These are phyloP conservation scores for Cruciata laevipes DNA, from an alignment of 257 asterid genomes.

Conservation along the genomic window DNA sequence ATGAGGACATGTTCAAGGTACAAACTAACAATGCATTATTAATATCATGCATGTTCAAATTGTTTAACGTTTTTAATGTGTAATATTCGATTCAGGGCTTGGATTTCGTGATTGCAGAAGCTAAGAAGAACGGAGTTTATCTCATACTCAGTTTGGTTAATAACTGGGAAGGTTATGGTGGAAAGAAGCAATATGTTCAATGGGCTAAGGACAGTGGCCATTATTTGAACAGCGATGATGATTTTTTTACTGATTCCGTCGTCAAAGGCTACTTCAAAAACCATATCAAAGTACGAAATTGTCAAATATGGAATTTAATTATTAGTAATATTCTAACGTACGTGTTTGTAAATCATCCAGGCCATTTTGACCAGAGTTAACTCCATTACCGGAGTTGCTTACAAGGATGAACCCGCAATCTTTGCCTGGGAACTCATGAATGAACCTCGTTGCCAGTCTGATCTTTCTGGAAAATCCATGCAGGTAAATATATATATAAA, in stretches of 20 bases:
- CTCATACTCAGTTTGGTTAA: not conserved
- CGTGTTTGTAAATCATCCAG: not conserved
- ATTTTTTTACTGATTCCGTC: not conserved
- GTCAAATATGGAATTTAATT: not conserved
- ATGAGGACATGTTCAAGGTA: conserved; percentile 27
- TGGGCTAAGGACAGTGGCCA: not conserved
- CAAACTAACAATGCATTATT: not conserved
- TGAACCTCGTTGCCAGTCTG: conserved; percentile 1
- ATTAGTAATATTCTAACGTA: not conserved
- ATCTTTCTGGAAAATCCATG: not conserved
- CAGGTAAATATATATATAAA: not conserved
- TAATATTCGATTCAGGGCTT: not conserved
- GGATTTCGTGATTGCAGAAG: not conserved
- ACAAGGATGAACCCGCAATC: not conserved
- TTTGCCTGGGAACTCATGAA: not conserved
- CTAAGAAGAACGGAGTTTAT: not conserved
- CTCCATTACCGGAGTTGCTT: not conserved
- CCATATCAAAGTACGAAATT: not conserved
- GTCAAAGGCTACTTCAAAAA: not conserved
- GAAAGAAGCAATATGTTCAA: not conserved
- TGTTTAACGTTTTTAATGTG: too few species aligned
- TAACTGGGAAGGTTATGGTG: not conserved
- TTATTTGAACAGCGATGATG: not conserved
- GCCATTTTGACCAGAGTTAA: not conserved
- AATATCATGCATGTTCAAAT: too few species aligned